phyloP scores from a whole-genome alignment of 2,329 filamentous ascomycete genomes.

The Bertia moriformis region DNA sequence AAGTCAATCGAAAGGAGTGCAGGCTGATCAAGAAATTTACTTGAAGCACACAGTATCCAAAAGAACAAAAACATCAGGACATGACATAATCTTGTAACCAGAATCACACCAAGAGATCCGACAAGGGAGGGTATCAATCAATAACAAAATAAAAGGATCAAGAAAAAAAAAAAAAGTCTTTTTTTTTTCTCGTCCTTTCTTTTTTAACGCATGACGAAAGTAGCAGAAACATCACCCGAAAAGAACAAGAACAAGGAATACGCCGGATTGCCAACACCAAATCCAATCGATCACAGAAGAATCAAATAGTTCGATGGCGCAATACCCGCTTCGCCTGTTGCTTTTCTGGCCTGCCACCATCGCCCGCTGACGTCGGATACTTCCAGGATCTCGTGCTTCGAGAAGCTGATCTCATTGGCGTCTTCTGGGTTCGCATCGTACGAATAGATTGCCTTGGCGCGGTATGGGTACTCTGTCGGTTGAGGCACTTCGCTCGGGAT shows the following conservation, averaged over 20 bases:
- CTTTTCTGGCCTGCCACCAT: slow-evolving; percentile 98
- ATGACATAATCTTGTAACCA: not conserved
- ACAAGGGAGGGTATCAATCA: not conserved
- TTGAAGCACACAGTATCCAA: not conserved
- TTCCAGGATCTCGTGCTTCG: slow-evolving; percentile 91
- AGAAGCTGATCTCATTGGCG: slow-evolving; percentile 93
- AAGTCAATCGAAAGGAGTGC: not conserved
- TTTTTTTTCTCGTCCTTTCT: too few species aligned
- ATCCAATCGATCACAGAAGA: slow-evolving; percentile 46
- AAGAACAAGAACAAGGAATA: not conserved
- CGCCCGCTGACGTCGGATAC: slow-evolving; percentile 91
- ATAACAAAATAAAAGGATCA: not conserved
- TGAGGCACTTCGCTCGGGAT: slow-evolving; percentile 45
- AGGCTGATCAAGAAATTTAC: not conserved
- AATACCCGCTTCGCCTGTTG: slow-evolving; percentile 84
- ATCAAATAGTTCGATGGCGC: slow-evolving; percentile 79
- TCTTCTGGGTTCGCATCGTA: slow-evolving; percentile 98
- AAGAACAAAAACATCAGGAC: not conserved
- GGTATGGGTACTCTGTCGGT: slow-evolving; percentile 89
- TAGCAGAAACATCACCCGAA: not conserved
- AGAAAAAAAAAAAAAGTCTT: too few species aligned
- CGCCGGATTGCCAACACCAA: too few species aligned
- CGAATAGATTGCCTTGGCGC: slow-evolving; percentile 96
- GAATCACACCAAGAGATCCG: not conserved
- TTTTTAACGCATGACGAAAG: not conserved